Percentiles rank a stretch among this genome's conserved stretches.
These are phyloP conservation scores for Mycena maculata DNA, from an alignment of 768 basidiomycete species.

Conservation along the genomic window DNA sequence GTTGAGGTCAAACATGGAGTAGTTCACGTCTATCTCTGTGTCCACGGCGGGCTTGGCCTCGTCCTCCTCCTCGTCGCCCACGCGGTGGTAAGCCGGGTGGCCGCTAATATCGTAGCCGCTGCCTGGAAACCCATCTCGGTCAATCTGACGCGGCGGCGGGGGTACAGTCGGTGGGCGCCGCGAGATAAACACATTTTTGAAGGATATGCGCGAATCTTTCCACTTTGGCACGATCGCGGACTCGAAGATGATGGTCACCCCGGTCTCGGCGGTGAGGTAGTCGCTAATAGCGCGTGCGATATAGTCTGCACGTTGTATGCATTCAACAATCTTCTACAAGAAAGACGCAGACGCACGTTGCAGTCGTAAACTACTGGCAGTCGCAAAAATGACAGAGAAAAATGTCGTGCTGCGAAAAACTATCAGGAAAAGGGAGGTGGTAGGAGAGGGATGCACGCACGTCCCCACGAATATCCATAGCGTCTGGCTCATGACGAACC, in stretches of 20 bases:
- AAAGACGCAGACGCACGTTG: slow-evolving; percentile 66
- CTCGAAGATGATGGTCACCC: slow-evolving; percentile 95
- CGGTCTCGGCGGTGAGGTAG: slow-evolving; percentile 93
- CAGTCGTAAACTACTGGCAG: slow-evolving; percentile 85
- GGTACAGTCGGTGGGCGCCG: slow-evolving; percentile 65
- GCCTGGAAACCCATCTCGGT: slow-evolving; percentile 52
- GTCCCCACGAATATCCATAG: slow-evolving; percentile 96
- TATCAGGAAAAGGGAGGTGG: neutral
- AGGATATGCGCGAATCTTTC: slow-evolving; percentile 95
- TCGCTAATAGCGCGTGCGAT: slow-evolving; percentile 91
- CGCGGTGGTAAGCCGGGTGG: slow-evolving; percentile 76
- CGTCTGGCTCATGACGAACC: slow-evolving; percentile 96
- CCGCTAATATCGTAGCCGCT: slow-evolving; percentile 82
- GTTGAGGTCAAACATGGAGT: slow-evolving; percentile 92
- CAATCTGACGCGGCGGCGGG: slow-evolving; percentile 33
- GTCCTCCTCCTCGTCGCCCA: slow-evolving; percentile 73
- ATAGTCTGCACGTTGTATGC: slow-evolving; percentile 65
- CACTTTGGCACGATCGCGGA: slow-evolving; percentile 98
- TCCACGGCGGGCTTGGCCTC: slow-evolving; percentile 29
- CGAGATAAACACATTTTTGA: slow-evolving; percentile 96
- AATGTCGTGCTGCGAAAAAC: slow-evolving; percentile 82
- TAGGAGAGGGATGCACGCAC: slow-evolving; percentile 56
- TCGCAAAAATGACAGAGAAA: slow-evolving; percentile 92
- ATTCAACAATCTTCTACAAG: neutral
- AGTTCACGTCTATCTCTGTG: slow-evolving; percentile 64